Base-by-base conservation (phyloP, 2,329 filamentous ascomycete genomes). In the Hymenoscyphus repandus region DNA sequence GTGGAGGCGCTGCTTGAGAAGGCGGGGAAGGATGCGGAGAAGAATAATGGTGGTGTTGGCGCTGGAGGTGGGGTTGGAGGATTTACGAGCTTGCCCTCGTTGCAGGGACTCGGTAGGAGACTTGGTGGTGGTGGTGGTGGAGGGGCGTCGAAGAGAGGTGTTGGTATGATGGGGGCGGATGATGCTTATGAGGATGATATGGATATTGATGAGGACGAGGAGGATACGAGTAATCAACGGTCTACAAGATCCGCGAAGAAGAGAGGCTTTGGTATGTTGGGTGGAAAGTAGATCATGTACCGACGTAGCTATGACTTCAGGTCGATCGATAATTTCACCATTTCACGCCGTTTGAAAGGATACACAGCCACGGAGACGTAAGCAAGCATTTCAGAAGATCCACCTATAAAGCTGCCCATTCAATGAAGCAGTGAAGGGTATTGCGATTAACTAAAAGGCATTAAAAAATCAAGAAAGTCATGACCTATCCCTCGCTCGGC, bases 121-220 rank as follows among this genome's bases (percentile, higher is more conserved):
- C 36, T 62, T 33, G 60, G 62, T 2, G 49, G 47, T 30, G 57
- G 58, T 3, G 10, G 18, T 18, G 2, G 53, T 51, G 22, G 22
- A 4, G 22, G 22, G 17, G 55, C 53, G 27, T 18, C n/a, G 18
- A 62, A 60, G 57, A 53, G 57, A 45, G 54, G 52, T 42, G 54
- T 44, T 46, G 55, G 55, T 27, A 73, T 75, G 13, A 77, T 80
- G 72, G 78, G 80, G 44, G 62, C 79, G 18, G 79, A 81, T 51
- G 51, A 27, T 33, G 34, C 51, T 18, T 52, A 59, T 20, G 58
- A 54, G 15, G 61, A 61, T 40, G 75, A 77, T 39, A 79, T 81
- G 73, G 79, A 82, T 45, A 60, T 82, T 27, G 80, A 83, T 38
- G 74, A 77, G 10, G 74, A 74, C 5, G 70, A 75, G 61, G 79